Percentiles rank a stretch among this genome's conserved stretches.
Conservation (phyloP, 1,139 yeast species). For the Pichia sp. region DNA sequence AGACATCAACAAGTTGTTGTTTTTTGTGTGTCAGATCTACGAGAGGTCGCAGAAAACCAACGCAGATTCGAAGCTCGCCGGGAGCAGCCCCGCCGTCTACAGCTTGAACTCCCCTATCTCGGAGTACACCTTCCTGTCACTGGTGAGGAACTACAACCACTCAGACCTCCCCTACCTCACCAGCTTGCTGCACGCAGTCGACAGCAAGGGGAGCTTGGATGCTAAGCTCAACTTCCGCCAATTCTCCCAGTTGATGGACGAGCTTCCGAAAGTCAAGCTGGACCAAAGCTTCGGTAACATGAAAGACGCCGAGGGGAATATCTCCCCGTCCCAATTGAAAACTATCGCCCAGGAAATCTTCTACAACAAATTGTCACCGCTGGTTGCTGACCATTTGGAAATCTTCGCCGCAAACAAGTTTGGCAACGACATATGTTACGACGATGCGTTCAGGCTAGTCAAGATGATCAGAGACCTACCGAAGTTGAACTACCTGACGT, state of each 20-base stretch:
- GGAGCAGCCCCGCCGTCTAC: conserved; percentile 23
- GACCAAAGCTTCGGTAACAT: conserved; percentile 19
- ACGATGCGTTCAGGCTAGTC: conserved; percentile 39
- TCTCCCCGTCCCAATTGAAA: conserved; percentile 32
- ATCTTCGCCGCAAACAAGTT: conserved; percentile 21
- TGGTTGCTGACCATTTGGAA: conserved; percentile 26
- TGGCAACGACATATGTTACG: conserved; percentile 33
- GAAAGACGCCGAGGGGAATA: conserved; percentile 13
- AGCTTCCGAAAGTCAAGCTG: conserved; percentile 29
- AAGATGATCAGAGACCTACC: conserved; percentile 38
- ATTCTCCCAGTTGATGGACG: conserved; percentile 30
- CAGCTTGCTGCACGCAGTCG: conserved; percentile 8
- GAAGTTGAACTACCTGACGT: conserved; percentile 54
- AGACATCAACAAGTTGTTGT: conserved; percentile 37
- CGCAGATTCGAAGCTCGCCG: not conserved
- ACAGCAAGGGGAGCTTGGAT: conserved; percentile 9
- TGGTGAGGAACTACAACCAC: conserved; percentile 10
- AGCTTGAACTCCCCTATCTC: conserved; percentile 9
- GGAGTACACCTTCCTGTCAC: not conserved
- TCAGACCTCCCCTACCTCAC: conserved; percentile 15
- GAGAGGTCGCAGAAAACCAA: conserved; percentile 26
- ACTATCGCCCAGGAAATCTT: conserved; percentile 31
- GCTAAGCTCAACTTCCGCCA: conserved; percentile 31
- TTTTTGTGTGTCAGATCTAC: conserved; percentile 38
- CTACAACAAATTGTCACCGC: conserved; percentile 31